phyloP scores from a whole-genome alignment of 2,329 filamentous ascomycete species.

The Amylocarpus encephaloides region DNA sequence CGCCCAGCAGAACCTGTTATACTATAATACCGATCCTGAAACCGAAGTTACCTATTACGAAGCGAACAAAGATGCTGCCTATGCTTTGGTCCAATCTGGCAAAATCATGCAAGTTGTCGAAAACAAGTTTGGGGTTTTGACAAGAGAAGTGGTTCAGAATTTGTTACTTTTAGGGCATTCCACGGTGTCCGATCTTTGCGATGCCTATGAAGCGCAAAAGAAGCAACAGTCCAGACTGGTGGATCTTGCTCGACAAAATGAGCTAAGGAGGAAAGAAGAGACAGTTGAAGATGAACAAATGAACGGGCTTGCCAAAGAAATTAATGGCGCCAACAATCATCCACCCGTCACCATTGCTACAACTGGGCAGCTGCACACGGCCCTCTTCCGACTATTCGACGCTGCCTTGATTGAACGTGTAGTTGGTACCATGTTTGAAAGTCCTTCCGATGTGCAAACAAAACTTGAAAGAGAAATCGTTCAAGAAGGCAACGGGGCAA shows the following conservation, averaged over 20 bases:
- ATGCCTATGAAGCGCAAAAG: constrained; percentile 44
- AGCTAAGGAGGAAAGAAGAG: not conserved
- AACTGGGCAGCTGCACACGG: constrained; percentile 36
- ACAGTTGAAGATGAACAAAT: constrained; percentile 10
- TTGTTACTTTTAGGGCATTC: constrained; percentile 74
- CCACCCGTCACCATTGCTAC: constrained; percentile 11
- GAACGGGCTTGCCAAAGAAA: constrained; percentile 11
- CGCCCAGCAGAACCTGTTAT: constrained; percentile 81
- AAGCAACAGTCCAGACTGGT: constrained; percentile 13
- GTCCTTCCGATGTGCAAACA: constrained; percentile 52
- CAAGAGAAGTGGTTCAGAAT: constrained; percentile 67
- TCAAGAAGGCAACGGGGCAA: constrained; percentile 45
- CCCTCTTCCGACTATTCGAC: constrained; percentile 47
- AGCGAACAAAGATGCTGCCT: constrained; percentile 72
- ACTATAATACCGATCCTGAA: constrained; percentile 60
- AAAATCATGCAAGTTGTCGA: constrained; percentile 75
- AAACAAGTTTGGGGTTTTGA: constrained; percentile 65
- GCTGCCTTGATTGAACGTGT: constrained; percentile 64
- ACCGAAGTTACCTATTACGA: constrained; percentile 70
- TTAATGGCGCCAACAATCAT: constrained; percentile 20
- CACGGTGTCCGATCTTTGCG: constrained; percentile 61
- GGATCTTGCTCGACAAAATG: constrained; percentile 1
- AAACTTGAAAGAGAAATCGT: constrained; percentile 59
- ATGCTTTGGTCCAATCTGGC: constrained; percentile 73
- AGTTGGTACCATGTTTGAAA: constrained; percentile 48